Base-by-base conservation (phyloP, 768 basidiomycete species). In the Russula foetens region DNA sequence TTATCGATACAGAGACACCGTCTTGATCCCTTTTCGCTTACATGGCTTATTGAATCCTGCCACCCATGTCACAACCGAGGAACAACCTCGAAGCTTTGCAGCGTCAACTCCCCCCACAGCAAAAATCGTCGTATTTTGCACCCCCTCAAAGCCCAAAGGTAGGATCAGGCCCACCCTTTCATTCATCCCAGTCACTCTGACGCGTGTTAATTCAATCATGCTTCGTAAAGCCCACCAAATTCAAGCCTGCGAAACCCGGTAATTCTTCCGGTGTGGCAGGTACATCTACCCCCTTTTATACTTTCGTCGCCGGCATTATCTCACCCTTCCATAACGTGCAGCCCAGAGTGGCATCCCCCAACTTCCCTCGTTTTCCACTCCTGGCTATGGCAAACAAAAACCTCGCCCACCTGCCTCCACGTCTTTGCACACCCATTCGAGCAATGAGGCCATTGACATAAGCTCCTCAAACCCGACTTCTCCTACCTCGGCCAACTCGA, bases 11-110 rank as follows among this genome's bases (percentile, higher is more conserved):
- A 35, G 23, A n/a, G 39, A 48, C 31, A 43, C 28, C 54, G 47
- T 45, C 33, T 28, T n/a, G n/a, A n/a, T n/a, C n/a, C n/a, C n/a
- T n/a, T n/a, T n/a, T 38, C 49, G 50, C 46, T 59, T 31, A 44
- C 4, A 49, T 41, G 56, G 28, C 39, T 23, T 28, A 23, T 35
- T 59, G 53, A 31, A 26, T 19, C 38, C 5, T 38, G 11, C 53
- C 51, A 53, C 39, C 24, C 29, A 66, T 66, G 65, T 66, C 65
- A 9, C 65, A 66, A 44, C 59, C 63, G 41, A 64, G 56, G 47
- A 66, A 66, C 46, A 66, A 66, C 52, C 65, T 66, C n/a, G 63
- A 66, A 7, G 56, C 45, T 24, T 54, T 66, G 43, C 63, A 66
- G 56, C 55, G 48, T 28, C 63, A 58, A 24, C 28, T 54, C 7